Evolutionary conservation across 2,329 filamentous ascomycete genomes (phyloP).

Genomic region (Fusarium sp.): DNA sequence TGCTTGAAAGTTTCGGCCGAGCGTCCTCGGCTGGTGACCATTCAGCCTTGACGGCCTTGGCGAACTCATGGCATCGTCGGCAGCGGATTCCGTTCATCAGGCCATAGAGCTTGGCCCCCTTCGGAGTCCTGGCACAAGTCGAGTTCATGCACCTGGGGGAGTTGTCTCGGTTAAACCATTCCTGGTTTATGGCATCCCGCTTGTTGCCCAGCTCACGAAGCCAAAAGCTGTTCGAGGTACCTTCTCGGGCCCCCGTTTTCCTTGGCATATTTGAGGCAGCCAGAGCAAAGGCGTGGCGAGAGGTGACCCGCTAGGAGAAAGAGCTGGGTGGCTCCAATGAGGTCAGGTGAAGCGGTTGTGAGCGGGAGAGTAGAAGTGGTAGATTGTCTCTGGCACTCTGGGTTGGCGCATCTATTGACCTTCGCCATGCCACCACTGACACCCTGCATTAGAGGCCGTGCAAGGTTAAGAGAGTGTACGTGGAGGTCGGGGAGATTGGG

Average conservation of each 20-base stretch:
- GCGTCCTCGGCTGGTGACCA: neutral
- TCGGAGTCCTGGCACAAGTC: neutral
- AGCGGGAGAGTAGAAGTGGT: too few relatives aligned
- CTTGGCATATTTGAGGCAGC: neutral
- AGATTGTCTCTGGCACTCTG: neutral
- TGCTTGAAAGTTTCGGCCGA: neutral
- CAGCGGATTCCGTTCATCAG: neutral
- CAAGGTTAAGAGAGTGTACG: neutral
- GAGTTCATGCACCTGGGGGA: neutral
- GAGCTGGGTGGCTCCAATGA: neutral
- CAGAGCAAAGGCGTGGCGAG: neutral
- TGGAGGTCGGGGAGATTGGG: neutral
- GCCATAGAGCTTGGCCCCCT: neutral
- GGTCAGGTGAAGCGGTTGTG: neutral
- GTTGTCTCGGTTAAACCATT: neutral
- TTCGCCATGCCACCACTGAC: neutral
- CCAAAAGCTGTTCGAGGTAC: neutral
- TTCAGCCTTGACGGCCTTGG: neutral
- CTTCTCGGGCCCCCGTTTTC: neutral
- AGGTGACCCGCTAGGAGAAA: neutral
- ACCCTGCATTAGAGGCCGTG: neutral
- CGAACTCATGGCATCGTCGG: neutral
- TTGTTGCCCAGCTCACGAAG: neutral
- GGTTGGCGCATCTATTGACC: neutral
- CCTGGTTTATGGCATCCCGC: neutral